Conservation (phyloP, 805 yeast genomes). For the Ogataea chonburiensis region DNA sequence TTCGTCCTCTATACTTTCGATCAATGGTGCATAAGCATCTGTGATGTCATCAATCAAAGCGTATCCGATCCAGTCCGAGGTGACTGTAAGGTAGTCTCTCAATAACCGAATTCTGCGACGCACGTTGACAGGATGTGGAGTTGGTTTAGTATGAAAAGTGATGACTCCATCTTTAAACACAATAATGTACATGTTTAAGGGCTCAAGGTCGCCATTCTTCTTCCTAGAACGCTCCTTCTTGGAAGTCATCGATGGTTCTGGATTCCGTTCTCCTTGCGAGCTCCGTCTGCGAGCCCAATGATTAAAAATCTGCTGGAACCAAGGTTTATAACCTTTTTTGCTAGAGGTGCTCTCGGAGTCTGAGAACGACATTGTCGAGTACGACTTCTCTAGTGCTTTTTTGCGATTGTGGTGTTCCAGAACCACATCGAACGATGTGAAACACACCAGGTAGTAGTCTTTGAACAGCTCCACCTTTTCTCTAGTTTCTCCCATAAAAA, state of each 20-base stretch:
- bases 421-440: slow-evolving; percentile 77
- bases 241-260: slow-evolving; percentile 23
- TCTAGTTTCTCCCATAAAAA: slow-evolving; percentile 87
- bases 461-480: slow-evolving; percentile 93
- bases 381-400: slow-evolving; percentile 27
- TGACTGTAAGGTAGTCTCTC: slow-evolving; percentile 82
- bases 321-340: slow-evolving; percentile 18
- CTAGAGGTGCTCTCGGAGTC: slow-evolving; percentile 21
- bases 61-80: slow-evolving; percentile 96
- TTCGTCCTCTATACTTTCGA: slow-evolving; percentile 89
- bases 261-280: slow-evolving; percentile 1
- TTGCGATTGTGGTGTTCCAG: slow-evolving; percentile 56
- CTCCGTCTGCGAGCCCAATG: slow-evolving; percentile 6
- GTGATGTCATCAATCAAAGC: slow-evolving; percentile 96
- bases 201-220: slow-evolving; percentile 64
- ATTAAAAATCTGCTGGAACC: slow-evolving; percentile 16
- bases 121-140: slow-evolving; percentile 95
- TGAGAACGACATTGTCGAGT: slow-evolving; percentile 11
- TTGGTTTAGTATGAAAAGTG: slow-evolving; percentile 91
- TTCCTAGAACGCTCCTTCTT: slow-evolving; percentile 20
- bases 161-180: slow-evolving; percentile 89
- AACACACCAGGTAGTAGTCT: slow-evolving; percentile 89
- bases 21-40: slow-evolving; percentile 96
- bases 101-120: slow-evolving; percentile 87
- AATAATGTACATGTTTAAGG: slow-evolving; percentile 88